These are phyloP conservation scores for Nemania abortiva DNA, from an alignment of 2,329 filamentous ascomycete species.

Conservation along the genomic window DNA sequence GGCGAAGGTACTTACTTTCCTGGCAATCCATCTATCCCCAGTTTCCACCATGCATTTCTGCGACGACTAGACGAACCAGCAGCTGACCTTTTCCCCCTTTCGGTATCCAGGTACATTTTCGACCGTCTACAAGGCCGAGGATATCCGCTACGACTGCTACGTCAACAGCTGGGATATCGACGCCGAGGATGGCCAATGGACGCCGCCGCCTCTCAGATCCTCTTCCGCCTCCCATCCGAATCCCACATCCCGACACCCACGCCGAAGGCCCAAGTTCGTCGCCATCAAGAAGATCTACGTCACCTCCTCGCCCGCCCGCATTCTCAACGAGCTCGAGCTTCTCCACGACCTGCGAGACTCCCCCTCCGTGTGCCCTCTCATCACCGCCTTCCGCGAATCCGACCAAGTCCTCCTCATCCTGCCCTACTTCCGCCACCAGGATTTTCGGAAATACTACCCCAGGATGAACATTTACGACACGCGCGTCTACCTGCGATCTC, in stretches of 20 bases:
- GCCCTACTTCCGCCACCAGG: conserved; percentile 94
- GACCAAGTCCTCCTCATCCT: conserved; percentile 96
- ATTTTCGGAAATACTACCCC: conserved; percentile 95
- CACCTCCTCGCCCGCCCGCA: conserved; percentile 91
- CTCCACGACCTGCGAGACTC: conserved; percentile 88
- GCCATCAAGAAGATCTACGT: conserved; percentile 99
- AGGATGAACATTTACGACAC: conserved; percentile 89
- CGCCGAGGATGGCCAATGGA: conserved; percentile 73
- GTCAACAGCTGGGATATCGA: conserved; percentile 89
- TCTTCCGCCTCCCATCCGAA: conserved; percentile 59
- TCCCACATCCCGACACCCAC: conserved; percentile 53
- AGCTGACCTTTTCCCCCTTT: conserved; percentile 26
- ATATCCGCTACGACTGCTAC: conserved; percentile 85
- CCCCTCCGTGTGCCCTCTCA: conserved; percentile 89
- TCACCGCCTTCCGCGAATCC: conserved; percentile 94
- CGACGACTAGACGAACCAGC: neutral
- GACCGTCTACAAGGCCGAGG: conserved; percentile 98
- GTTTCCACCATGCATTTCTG: neutral
- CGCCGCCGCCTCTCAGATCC: conserved; percentile 73
- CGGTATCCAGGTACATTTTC: conserved; percentile 84
- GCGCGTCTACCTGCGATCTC: conserved; percentile 86
- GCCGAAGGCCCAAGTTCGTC: conserved; percentile 78
- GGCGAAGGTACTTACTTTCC: conserved; percentile 82
- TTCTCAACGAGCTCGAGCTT: conserved; percentile 95
- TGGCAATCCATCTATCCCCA: neutral